Evolutionary conservation across 2,329 filamentous ascomycete genomes (phyloP).

Genomic region (Didymella keratinophila): DNA sequence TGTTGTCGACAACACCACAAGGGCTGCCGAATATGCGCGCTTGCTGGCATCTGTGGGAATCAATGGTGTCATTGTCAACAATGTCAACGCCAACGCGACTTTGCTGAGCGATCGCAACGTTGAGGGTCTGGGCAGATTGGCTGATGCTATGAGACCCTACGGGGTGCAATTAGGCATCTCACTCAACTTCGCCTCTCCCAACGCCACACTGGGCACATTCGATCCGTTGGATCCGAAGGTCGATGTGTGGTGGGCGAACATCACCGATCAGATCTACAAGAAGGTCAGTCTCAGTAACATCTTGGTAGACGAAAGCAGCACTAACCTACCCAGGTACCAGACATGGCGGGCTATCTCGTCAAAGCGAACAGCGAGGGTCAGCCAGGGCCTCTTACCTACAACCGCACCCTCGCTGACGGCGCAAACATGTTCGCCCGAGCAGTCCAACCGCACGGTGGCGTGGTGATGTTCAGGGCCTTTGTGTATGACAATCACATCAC

Average conservation of each 20-base stretch:
- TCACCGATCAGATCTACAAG: constrained; percentile 66
- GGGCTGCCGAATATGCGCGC: constrained; percentile 69
- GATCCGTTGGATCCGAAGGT: constrained; percentile 70
- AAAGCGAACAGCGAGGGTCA: constrained; percentile 78
- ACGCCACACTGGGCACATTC: constrained; percentile 64
- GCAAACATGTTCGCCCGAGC: constrained; percentile 80
- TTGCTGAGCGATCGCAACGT: constrained; percentile 66
- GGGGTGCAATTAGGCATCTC: constrained; percentile 72
- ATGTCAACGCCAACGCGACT: constrained; percentile 72
- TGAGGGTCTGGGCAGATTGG: constrained; percentile 67
- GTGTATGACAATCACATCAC: constrained; percentile 69
- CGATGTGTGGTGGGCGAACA: constrained; percentile 68
- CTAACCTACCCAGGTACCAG: constrained; percentile 54
- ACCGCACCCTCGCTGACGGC: constrained; percentile 71
- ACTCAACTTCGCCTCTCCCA: constrained; percentile 72
- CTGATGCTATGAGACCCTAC: constrained; percentile 71
- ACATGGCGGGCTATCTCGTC: constrained; percentile 73
- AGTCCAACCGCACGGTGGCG: constrained; percentile 92
- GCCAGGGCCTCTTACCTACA: constrained; percentile 73
- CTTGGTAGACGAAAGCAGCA: background rate
- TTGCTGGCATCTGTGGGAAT: constrained; percentile 71
- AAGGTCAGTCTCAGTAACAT: constrained; percentile 51
- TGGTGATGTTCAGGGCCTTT: constrained; percentile 76
- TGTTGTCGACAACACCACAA: constrained; percentile 66
- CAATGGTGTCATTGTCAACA: constrained; percentile 74